Conservation (phyloP, 2,329 filamentous ascomycete species). For the Colletotrichum graminicola region DNA sequence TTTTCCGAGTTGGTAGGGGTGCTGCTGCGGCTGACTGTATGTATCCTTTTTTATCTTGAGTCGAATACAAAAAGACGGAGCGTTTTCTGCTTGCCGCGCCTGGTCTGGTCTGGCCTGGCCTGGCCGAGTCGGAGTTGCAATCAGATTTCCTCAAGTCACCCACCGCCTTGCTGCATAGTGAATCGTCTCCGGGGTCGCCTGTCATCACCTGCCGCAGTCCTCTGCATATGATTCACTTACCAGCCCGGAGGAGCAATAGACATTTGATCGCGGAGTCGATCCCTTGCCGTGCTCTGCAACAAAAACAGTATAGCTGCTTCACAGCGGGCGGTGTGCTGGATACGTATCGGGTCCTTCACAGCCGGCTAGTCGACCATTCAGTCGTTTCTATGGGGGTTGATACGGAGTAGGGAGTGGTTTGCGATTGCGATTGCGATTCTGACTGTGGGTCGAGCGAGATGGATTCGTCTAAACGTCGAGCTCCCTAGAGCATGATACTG, state of each 20-base stretch:
- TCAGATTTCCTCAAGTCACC: neutral
- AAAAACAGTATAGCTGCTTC: slow-evolving; percentile 1
- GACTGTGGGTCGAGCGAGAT: neutral
- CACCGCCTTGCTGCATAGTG: neutral
- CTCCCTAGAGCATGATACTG: neutral
- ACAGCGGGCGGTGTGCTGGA: neutral
- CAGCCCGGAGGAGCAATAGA: neutral
- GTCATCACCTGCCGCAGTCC: neutral
- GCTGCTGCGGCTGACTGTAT: neutral
- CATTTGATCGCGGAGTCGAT: slow-evolving; percentile 4
- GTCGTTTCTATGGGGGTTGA: slow-evolving; percentile 12
- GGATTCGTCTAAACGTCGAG: slow-evolving; percentile 1
- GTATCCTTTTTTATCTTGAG: neutral
- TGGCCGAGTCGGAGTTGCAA: neutral
- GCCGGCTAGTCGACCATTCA: neutral
- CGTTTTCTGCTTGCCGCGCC: neutral
- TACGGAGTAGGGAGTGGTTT: neutral
- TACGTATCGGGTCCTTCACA: neutral
- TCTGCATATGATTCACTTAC: slow-evolving; percentile 9
- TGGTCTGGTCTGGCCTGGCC: neutral
- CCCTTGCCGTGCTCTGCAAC: slow-evolving; percentile 8
- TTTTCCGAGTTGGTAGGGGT: neutral
- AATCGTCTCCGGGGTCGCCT: neutral
- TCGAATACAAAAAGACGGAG: neutral
- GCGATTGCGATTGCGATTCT: neutral